Conservation (phyloP, 495 filamentous ascomycete genomes). For the Neohortaea acidophila region DNA sequence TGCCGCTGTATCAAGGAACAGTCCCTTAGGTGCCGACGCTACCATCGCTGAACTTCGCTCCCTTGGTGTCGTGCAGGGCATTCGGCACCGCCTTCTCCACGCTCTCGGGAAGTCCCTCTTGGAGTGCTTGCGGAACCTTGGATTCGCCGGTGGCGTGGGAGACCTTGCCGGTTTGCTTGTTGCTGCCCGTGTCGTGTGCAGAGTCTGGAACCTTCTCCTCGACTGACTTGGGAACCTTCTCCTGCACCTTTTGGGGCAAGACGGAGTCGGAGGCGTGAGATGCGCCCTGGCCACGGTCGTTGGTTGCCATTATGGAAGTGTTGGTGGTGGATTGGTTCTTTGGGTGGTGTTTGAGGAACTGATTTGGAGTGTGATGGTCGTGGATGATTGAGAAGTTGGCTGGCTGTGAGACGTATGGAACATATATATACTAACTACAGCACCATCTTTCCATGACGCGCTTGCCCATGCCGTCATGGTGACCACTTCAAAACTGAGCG, state of each 20-base stretch:
- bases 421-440: no score
- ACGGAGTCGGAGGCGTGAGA: slow-evolving; percentile 22
- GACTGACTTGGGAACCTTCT: slow-evolving; percentile 9
- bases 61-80: slow-evolving; percentile 20
- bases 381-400: no score
- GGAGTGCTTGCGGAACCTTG: slow-evolving; percentile 19
- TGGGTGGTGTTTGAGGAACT: no score
- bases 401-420: no score
- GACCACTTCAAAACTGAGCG: no score
- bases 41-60: slow-evolving; percentile 12
- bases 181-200: slow-evolving; percentile 19
- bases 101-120: slow-evolving; percentile 23
- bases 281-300: slow-evolving; percentile 20
- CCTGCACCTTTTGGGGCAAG: slow-evolving; percentile 18
- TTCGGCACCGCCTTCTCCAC: slow-evolving; percentile 23
- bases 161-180: slow-evolving; percentile 11
- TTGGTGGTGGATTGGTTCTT: no score
- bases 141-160: slow-evolving; percentile 22
- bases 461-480: no score
- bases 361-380: no score
- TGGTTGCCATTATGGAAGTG: slow-evolving; percentile 17
- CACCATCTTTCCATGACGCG: no score
- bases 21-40: slow-evolving; percentile 2
- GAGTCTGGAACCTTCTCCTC: slow-evolving; percentile 8
- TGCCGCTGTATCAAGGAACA: no score